phyloP scores from a whole-genome alignment of 2,329 filamentous ascomycete species.

The Emergomyces pasteurianus region DNA sequence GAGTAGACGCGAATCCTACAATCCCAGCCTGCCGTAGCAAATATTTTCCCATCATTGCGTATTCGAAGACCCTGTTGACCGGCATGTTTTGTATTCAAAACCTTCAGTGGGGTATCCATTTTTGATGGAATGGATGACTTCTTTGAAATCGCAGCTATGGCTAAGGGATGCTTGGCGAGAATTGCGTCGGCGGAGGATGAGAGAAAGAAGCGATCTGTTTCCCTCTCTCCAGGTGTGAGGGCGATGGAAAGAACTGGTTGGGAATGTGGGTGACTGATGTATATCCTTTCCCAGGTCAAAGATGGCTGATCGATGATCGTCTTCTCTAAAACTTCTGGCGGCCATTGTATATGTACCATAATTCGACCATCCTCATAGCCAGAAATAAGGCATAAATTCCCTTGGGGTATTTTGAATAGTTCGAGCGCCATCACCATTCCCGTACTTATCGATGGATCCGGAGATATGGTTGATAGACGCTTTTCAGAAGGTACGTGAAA shows the following conservation, averaged over 20 bases:
- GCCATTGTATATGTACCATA: conserved; percentile 48
- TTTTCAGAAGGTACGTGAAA: conserved; percentile 66
- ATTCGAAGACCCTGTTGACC: conserved; percentile 75
- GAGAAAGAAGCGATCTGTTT: conserved; percentile 43
- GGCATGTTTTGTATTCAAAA: conserved; percentile 68
- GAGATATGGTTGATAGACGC: conserved; percentile 50
- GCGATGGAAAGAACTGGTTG: conserved; percentile 74
- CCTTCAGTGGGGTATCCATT: conserved; percentile 40
- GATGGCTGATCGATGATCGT: conserved; percentile 9
- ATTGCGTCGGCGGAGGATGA: conserved; percentile 74
- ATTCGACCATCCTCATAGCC: conserved; percentile 80
- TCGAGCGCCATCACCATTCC: conserved; percentile 80
- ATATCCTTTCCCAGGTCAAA: conserved; percentile 44
- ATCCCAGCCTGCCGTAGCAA: conserved; percentile 93
- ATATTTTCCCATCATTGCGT: conserved; percentile 67
- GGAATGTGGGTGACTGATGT: conserved; percentile 55
- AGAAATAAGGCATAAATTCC: conserved; percentile 50
- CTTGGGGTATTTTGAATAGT: conserved; percentile 40
- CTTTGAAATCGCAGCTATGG: conserved; percentile 38
- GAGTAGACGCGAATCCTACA: conserved; percentile 69
- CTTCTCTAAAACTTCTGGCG: conserved; percentile 24
- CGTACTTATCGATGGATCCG: conserved; percentile 33
- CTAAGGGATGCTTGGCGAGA: conserved; percentile 63
- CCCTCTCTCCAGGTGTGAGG: conserved; percentile 34
- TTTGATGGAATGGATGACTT: conserved; percentile 4